phyloP scores from a whole-genome alignment of 257 asterid genomes.

The Anisodus tanguticus region DNA sequence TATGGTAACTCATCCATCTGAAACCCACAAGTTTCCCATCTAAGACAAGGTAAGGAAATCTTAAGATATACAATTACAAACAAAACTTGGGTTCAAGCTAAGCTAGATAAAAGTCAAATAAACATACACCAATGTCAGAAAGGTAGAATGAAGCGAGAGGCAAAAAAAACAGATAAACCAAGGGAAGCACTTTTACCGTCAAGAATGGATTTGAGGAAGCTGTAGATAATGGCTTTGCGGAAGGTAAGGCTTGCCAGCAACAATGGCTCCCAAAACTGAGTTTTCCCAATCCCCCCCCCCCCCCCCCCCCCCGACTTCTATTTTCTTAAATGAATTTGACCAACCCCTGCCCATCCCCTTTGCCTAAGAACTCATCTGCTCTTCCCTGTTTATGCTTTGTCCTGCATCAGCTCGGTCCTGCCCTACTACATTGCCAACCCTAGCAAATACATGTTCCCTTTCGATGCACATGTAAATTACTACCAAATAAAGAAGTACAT shows the following conservation, averaged over 20 bases:
- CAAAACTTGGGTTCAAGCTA: neutral
- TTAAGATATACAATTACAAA: neutral
- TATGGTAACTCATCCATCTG: neutral
- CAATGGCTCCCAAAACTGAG: neutral
- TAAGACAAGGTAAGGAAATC: neutral
- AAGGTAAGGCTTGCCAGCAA: conserved; percentile 3
- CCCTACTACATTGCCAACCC: neutral
- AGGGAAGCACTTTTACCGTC: neutral
- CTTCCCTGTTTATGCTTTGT: neutral
- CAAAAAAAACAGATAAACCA: neutral
- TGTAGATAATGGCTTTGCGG: neutral
- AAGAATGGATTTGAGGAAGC: neutral
- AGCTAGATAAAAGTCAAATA: neutral
- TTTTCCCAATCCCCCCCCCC: neutral
- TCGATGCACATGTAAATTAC: neutral
- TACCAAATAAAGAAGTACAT: neutral
- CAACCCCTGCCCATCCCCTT: neutral
- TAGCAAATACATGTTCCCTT: neutral
- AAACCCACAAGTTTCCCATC: neutral
- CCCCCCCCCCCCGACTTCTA: neutral
- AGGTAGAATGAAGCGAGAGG: neutral
- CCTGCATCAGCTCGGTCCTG: neutral
- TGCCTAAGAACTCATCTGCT: neutral
- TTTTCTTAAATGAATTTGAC: neutral
- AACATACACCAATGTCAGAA: neutral